A percentile compares a stretch with the other conserved stretches of the same genome.
Conservation (phyloP, 371 early-diverging fungal genomes). For the Actinomortierella wolfii region DNA sequence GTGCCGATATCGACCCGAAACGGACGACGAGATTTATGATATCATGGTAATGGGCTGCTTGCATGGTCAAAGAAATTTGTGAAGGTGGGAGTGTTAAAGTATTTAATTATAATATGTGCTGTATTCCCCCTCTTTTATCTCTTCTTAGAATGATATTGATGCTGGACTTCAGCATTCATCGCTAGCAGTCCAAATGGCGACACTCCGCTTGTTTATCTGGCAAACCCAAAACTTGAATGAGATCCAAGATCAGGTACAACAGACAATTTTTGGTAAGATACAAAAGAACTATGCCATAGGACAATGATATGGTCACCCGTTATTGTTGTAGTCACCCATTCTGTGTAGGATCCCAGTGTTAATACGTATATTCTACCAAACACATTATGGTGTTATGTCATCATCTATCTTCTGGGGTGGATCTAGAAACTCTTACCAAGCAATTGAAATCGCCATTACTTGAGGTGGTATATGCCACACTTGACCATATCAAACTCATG, state of each 20-base stretch:
- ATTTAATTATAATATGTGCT: too few species aligned
- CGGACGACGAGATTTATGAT: conserved; percentile 32
- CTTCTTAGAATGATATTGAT: conserved; percentile 27
- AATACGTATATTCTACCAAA: too few species aligned
- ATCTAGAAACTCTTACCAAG: conserved; percentile 23
- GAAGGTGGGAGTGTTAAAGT: too few species aligned
- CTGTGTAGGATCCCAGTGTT: too few species aligned
- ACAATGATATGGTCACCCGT: too few species aligned
- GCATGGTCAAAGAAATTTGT: too few species aligned
- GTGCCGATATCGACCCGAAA: conserved; percentile 26
- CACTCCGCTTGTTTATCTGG: conserved; percentile 38
- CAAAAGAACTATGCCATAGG: too few species aligned
- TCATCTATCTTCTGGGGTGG: neutral
- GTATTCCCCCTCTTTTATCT: too few species aligned
- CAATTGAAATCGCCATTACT: conserved; percentile 20
- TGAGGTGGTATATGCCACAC: conserved; percentile 27
- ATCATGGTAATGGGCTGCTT: conserved; percentile 32
- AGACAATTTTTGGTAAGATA: conserved; percentile 28
- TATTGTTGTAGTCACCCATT: too few species aligned
- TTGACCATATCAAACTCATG: conserved; percentile 17
- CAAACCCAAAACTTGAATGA: conserved; percentile 29
- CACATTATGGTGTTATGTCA: too few species aligned
- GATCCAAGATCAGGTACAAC: conserved; percentile 34
- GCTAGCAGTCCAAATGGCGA: conserved; percentile 34
- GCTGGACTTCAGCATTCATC: conserved; percentile 30